These are phyloP conservation scores for Pezizomycotina sp. DNA, from an alignment of 2,329 filamentous ascomycete species.

Conservation along the genomic window DNA sequence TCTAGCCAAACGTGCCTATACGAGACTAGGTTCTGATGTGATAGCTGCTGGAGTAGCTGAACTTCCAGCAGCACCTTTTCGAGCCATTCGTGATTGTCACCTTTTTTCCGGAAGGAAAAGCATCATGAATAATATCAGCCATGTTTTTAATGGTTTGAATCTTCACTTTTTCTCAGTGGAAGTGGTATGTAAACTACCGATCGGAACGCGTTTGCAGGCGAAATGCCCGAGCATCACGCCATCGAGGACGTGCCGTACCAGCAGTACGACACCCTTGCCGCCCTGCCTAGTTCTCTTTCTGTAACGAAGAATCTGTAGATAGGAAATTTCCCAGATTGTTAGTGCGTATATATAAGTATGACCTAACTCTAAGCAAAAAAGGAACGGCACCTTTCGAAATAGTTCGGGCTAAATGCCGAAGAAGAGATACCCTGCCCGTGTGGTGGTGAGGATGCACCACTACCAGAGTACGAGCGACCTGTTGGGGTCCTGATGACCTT, in stretches of 20 bases:
- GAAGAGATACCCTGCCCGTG: constrained; percentile 54
- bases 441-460: constrained; percentile 29
- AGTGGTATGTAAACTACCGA: constrained; percentile 33
- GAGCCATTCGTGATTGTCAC: constrained; percentile 86
- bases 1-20: constrained; percentile 97
- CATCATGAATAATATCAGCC: no score
- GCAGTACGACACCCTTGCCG: constrained; percentile 81
- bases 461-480: constrained; percentile 39
- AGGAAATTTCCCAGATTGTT: constrained; percentile 1
- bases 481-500: constrained; percentile 32
- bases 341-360: background rate
- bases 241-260: constrained; percentile 88
- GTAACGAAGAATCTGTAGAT: constrained; percentile 59
- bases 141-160: background rate
- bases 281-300: constrained; percentile 69
- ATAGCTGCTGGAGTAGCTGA: constrained; percentile 75
- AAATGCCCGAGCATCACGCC: constrained; percentile 77
- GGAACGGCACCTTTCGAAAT: constrained; percentile 49
- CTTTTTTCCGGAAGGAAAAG: no score
- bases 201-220: constrained; percentile 91
- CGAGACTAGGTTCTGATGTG: constrained; percentile 86
- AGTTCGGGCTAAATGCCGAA: constrained; percentile 77
- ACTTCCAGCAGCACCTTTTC: constrained; percentile 91
- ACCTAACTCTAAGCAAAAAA: no score
- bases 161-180: no score